Conservation (phyloP, 345 rosid species). For the Linum tenue region DNA sequence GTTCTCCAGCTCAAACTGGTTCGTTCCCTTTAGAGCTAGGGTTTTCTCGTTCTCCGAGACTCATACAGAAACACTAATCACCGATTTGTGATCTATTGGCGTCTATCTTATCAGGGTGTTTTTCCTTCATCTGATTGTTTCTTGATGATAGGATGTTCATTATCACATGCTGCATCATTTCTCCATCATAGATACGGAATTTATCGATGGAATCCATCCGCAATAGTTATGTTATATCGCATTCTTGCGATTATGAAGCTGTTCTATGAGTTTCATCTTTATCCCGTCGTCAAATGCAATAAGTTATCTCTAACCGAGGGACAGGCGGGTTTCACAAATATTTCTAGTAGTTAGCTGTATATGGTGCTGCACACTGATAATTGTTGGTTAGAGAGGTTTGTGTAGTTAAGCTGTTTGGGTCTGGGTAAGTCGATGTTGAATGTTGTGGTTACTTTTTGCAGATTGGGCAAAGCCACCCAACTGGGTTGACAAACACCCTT, state of each 20-base stretch:
- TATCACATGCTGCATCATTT: not conserved
- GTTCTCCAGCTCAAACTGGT: constrained; percentile 97
- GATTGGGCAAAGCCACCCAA: constrained; percentile 98
- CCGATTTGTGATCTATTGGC: not conserved
- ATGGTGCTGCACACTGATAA: too few species aligned
- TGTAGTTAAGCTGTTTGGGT: too few species aligned
- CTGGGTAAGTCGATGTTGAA: not conserved
- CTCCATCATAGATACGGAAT: not conserved
- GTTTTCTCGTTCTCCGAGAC: not conserved
- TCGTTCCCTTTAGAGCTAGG: not conserved
- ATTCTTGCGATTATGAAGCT: not conserved
- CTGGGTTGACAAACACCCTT: constrained; percentile 76
- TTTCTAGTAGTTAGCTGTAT: too few species aligned
- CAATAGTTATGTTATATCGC: not conserved
- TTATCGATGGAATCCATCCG: not conserved
- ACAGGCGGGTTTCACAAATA: too few species aligned
- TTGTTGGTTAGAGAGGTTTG: too few species aligned
- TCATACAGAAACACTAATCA: not conserved
- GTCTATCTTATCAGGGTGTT: not conserved
- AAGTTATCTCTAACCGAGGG: too few species aligned
- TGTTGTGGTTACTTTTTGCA: constrained; percentile 27
- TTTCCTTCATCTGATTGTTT: not conserved
- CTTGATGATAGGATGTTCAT: not conserved
- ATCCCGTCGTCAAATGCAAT: too few species aligned
- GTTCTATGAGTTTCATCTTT: too few species aligned